Conservation (phyloP, 2,329 filamentous ascomycete genomes). For the Paraphoma sp. region DNA sequence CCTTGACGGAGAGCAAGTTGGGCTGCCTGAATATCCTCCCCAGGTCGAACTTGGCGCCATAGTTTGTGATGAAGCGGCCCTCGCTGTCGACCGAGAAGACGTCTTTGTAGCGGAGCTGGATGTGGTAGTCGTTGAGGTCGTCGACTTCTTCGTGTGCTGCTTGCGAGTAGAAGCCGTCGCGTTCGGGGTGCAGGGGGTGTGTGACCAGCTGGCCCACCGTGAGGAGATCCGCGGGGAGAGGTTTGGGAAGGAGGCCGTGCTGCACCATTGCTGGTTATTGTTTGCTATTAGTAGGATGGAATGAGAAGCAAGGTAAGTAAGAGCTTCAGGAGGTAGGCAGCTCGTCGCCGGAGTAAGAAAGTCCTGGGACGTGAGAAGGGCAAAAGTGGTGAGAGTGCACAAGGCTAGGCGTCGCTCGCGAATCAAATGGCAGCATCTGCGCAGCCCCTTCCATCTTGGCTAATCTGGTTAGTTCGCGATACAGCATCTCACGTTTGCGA, state of each 20-base stretch:
- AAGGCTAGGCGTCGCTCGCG: slow-evolving; percentile 15
- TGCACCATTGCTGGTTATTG: slow-evolving; percentile 34
- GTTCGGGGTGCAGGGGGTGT: slow-evolving; percentile 46
- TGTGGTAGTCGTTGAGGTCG: slow-evolving; percentile 49
- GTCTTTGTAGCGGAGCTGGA: slow-evolving; percentile 48
- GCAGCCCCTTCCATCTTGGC: slow-evolving; percentile 23
- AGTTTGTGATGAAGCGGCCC: slow-evolving; percentile 47
- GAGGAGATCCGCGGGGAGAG: slow-evolving; percentile 42
- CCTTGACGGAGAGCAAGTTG: slow-evolving; percentile 43
- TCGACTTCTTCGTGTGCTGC: slow-evolving; percentile 42
- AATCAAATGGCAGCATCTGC: slow-evolving; percentile 23
- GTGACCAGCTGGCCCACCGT: slow-evolving; percentile 46
- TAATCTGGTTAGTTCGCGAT: slow-evolving; percentile 25
- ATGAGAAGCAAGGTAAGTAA: background rate
- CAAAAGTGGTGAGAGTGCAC: slow-evolving; percentile 10
- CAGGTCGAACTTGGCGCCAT: slow-evolving; percentile 48
- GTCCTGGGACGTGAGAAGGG: slow-evolving; percentile 2
- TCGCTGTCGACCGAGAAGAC: slow-evolving; percentile 46
- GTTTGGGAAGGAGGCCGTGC: slow-evolving; percentile 46
- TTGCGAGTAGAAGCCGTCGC: slow-evolving; percentile 44
- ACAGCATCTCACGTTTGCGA: slow-evolving; percentile 24
- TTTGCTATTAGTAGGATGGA: background rate
- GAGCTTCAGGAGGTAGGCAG: background rate
- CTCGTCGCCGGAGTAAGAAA: background rate
- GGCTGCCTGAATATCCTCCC: slow-evolving; percentile 46